Conservation (phyloP, 2,329 filamentous ascomycete genomes). For the Beauveria sp. region DNA sequence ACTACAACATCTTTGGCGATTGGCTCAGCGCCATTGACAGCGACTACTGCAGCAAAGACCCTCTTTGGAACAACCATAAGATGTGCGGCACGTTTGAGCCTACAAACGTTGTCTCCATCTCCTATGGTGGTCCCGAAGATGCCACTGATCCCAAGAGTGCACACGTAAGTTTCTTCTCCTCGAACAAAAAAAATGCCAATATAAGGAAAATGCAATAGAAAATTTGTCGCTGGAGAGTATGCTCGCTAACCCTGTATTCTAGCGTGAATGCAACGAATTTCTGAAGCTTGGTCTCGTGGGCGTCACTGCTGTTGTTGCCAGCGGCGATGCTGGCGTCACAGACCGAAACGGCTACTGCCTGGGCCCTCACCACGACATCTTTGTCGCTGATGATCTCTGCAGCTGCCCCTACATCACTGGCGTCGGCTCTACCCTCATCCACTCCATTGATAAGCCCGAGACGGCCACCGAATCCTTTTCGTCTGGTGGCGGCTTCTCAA, state of each 20-base stretch:
- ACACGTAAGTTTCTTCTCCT: conserved; percentile 28
- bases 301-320: conserved; percentile 28
- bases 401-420: conserved; percentile 39
- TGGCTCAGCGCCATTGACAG: conserved; percentile 39
- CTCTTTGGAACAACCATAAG: not conserved
- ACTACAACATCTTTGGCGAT: conserved; percentile 34
- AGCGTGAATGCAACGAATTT: conserved; percentile 33
- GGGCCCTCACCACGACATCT: conserved; percentile 27
- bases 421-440: conserved; percentile 42
- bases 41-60: conserved; percentile 28
- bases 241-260: conserved; percentile 17
- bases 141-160: conserved; percentile 22
- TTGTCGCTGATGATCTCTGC: conserved; percentile 19
- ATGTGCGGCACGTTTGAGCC: conserved; percentile 19
- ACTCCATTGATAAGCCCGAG: conserved; percentile 33
- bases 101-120: conserved; percentile 27
- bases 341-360: conserved; percentile 7
- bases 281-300: conserved; percentile 35
- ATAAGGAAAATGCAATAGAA: too few species aligned
- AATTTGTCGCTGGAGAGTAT: too few species aligned
- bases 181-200: too few species aligned
- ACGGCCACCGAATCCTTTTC: conserved; percentile 38
- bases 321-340: conserved; percentile 23
- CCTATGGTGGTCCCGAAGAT: conserved; percentile 42
- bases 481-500: conserved; percentile 40